These are phyloP conservation scores for Cryptomeria japonica DNA, from an alignment of 75 land plant genomes.

Conservation along the genomic window DNA sequence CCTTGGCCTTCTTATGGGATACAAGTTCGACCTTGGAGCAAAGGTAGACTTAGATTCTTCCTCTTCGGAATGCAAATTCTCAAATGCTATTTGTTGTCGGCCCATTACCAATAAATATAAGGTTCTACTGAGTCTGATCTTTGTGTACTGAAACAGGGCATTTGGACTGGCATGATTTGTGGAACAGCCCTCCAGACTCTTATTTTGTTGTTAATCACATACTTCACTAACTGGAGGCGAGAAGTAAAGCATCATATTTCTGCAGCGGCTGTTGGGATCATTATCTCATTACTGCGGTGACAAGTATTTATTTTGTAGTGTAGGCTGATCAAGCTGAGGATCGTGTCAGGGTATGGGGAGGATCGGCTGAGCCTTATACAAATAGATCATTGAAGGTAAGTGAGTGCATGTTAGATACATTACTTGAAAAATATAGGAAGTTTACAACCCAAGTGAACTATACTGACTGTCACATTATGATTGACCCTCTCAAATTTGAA, in stretches of 20 bases:
- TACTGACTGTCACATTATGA: too few relatives aligned
- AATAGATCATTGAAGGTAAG: too few relatives aligned
- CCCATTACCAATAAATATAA: background rate
- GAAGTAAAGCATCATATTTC: slow-evolving; percentile 27
- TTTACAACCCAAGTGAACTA: too few relatives aligned
- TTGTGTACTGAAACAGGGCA: slow-evolving; percentile 30
- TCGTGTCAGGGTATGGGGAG: too few relatives aligned
- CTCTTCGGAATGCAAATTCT: background rate
- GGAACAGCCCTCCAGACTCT: slow-evolving; percentile 46
- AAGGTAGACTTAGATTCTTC: background rate
- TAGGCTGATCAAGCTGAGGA: too few relatives aligned
- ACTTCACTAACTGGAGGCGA: slow-evolving; percentile 47
- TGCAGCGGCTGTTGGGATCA: background rate
- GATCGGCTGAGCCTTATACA: too few relatives aligned
- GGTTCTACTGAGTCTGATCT: background rate
- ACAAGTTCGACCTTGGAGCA: background rate
- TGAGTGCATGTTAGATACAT: too few relatives aligned
- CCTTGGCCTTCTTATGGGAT: slow-evolving; percentile 9
- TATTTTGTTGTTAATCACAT: slow-evolving; percentile 21
- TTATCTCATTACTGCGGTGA: background rate
- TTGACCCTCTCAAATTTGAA: too few relatives aligned
- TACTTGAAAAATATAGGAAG: too few relatives aligned
- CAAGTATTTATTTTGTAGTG: too few relatives aligned
- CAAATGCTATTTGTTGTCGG: background rate
- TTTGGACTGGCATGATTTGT: slow-evolving; percentile 52